These are phyloP conservation scores for Myxozyma udenii DNA, from an alignment of 805 yeast species.

Conservation along the genomic window DNA sequence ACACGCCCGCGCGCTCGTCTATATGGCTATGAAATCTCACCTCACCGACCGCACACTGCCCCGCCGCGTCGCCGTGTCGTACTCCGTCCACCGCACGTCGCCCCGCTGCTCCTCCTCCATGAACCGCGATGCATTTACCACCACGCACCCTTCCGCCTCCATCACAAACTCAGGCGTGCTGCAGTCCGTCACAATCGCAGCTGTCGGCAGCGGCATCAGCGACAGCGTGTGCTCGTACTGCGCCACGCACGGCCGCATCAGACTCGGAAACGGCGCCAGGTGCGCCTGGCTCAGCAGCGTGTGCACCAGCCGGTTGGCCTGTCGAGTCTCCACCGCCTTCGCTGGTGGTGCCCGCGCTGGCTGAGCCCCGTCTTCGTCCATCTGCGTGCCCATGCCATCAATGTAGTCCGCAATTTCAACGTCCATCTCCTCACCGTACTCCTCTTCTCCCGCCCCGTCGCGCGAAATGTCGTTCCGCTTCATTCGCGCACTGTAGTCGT, in stretches of 20 bases:
- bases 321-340: slow-evolving; percentile 1
- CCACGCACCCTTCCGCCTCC: slow-evolving; percentile 36
- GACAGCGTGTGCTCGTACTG: slow-evolving; percentile 66
- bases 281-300: slow-evolving; percentile 86
- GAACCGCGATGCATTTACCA: slow-evolving; percentile 16
- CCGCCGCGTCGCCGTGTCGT: slow-evolving; percentile 49
- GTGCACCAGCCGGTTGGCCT: slow-evolving; percentile 40
- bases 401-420: slow-evolving; percentile 1
- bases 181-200: slow-evolving; percentile 62
- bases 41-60: neutral
- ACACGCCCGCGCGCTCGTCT: no score
- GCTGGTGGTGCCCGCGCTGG: neutral
- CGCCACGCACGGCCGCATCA: slow-evolving; percentile 62
- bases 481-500: slow-evolving; percentile 66
- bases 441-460: slow-evolving; percentile 30
- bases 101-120: slow-evolving; percentile 2
- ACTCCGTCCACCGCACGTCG: slow-evolving; percentile 66
- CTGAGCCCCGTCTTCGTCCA: neutral
- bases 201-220: slow-evolving; percentile 75
- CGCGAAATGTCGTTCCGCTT: slow-evolving; percentile 61
- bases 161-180: slow-evolving; percentile 69
- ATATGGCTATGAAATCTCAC: slow-evolving; percentile 29
- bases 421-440: slow-evolving; percentile 33
- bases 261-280: slow-evolving; percentile 70
- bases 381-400: slow-evolving; percentile 2